Conservation (phyloP, 176 grass and related monocot species). For the Eragrostis nindensis region DNA sequence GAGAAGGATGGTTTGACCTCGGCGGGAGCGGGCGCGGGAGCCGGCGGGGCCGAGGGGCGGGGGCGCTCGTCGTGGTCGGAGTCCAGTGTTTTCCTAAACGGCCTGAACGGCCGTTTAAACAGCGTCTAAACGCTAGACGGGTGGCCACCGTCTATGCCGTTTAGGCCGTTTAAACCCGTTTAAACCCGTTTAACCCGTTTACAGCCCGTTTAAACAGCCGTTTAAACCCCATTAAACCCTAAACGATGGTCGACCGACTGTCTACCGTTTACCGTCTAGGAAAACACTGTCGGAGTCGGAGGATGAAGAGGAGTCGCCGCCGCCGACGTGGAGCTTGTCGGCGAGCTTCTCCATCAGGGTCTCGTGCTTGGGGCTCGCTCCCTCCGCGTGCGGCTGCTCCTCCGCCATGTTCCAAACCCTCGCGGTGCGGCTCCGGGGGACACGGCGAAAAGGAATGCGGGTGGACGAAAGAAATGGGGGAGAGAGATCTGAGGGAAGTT, state of each 20-base stretch:
- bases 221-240: too few relatives aligned
- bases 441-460: conserved; percentile 10
- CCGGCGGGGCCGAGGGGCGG: conserved; percentile 32
- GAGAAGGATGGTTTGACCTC: conserved; percentile 37
- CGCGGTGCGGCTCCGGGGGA: conserved; percentile 19
- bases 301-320: conserved; percentile 27
- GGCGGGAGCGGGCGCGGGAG: background rate
- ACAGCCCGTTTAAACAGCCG: too few relatives aligned
- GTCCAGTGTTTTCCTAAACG: too few relatives aligned
- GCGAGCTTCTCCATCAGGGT: conserved; percentile 72
- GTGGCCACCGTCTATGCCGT: too few relatives aligned
- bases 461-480: background rate
- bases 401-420: conserved; percentile 68
- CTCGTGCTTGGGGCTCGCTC: conserved; percentile 55
- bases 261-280: too few relatives aligned
- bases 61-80: conserved; percentile 62
- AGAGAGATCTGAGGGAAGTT: conserved; percentile 4
- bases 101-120: too few relatives aligned
- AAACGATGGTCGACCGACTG: too few relatives aligned
- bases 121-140: too few relatives aligned
- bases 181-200: too few relatives aligned
- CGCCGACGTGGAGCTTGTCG: conserved; percentile 67
- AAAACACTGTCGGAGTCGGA: conserved; percentile 69
- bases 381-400: conserved; percentile 67
- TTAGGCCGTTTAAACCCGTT: too few relatives aligned